Conservation (phyloP, 208 protist genomes). For the Leishmania amazonensis region DNA sequence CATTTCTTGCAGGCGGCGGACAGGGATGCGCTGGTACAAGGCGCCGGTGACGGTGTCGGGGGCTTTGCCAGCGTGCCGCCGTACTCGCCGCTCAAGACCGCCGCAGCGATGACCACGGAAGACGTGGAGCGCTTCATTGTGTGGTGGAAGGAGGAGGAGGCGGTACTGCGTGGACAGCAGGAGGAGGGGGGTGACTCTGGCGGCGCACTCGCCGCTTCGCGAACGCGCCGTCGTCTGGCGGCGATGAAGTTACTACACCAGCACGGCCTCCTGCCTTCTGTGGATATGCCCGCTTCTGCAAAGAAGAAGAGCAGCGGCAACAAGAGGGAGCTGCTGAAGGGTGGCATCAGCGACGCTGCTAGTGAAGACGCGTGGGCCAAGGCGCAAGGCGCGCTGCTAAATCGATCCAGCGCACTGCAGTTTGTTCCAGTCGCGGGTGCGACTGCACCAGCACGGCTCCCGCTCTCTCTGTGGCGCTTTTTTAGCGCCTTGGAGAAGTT, state of each 20-base stretch:
- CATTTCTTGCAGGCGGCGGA: slow-evolving; percentile 38
- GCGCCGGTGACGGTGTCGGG: background rate
- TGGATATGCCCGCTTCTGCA: background rate
- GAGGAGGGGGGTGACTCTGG: background rate
- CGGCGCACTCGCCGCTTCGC: slow-evolving; percentile 11
- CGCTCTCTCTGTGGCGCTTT: slow-evolving; percentile 61
- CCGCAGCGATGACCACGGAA: slow-evolving; percentile 19
- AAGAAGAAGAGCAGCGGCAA: background rate
- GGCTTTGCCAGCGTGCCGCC: slow-evolving; percentile 5
- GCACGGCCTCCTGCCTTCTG: slow-evolving; percentile 19
- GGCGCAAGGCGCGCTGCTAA: slow-evolving; percentile 10
- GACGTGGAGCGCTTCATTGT: slow-evolving; percentile 42
- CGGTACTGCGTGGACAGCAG: slow-evolving; percentile 11
- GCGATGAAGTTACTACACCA: slow-evolving; percentile 21
- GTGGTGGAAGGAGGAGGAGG: slow-evolving; percentile 42
- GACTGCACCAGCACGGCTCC: slow-evolving; percentile 3
- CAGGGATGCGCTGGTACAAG: slow-evolving; percentile 33
- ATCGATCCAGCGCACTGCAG: slow-evolving; percentile 16
- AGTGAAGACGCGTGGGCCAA: slow-evolving; percentile 13
- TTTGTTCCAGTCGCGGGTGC: background rate
- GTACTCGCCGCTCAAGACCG: background rate
- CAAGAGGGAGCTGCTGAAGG: background rate
- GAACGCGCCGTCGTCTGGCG: slow-evolving; percentile 17
- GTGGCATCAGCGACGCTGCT: background rate
- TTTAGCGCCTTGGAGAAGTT: slow-evolving; percentile 62